Evolutionary conservation across 2,329 filamentous ascomycete species (phyloP), one percentile per base, ranked within the genome.

Genomic region (Penicillium sp.): DNA sequence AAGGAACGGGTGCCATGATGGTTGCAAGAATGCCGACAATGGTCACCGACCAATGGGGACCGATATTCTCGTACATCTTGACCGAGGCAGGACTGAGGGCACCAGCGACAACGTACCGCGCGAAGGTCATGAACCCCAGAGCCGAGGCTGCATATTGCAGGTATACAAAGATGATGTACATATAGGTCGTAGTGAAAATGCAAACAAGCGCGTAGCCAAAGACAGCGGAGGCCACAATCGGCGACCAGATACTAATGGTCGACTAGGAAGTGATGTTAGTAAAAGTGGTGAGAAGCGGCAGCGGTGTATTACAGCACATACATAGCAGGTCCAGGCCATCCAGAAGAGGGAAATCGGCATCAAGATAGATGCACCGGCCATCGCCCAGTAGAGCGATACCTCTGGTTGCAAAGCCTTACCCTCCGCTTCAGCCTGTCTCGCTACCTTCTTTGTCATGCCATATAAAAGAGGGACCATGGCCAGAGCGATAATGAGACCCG

Each of bases 151-250:
- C 76, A 57, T 81, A 82, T 1, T 71, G 71, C 40, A 79, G 77
- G 59, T 84, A 85, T 8, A 73, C 75, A 59, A 84, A 80, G 49
- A 84, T 84, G 54, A 84, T 78, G 63, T 84, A 85, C 69, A 80
- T 75, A 46, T 82, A 82, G 43, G 71, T 75, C 49, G 71, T 74
- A 45, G 80, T 77, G 66, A 81, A 82, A 7, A 82, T 71, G 38
- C 73, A 74, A 9, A 78, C 70, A 41, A 79, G 71, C 1, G 77
- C 78, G 51, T 76, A 78, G 3, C 82, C 81, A 61, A 84, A 82
- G 1, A 82, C 58, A 1, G 78, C 76, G n/a, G 75, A 80, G 1
- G 80, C 80, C 0, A 67, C 70, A 1, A 84, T 70, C 0, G 78
- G 77, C 4, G 75, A 78, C 80, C 80, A 84, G 57, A 78, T 76